phyloP scores from a whole-genome alignment of 2,329 filamentous ascomycete species.

The Pezicula neosporulosa region DNA sequence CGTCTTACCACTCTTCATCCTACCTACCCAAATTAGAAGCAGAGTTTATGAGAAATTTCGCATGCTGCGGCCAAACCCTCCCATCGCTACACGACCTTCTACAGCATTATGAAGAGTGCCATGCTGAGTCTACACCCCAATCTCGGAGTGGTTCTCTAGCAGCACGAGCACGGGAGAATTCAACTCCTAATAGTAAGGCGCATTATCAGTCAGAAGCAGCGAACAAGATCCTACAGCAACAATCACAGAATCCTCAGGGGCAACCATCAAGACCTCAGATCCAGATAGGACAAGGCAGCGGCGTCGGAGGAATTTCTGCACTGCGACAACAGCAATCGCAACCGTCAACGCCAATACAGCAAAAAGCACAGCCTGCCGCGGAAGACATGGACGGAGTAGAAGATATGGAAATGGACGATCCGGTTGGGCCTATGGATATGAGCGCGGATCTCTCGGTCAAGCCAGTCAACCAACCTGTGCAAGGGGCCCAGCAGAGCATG shows the following conservation, averaged over 20 bases:
- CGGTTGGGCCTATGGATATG: conserved; percentile 62
- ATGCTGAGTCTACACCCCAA: conserved; percentile 65
- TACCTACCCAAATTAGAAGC: conserved; percentile 96
- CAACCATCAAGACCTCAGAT: conserved; percentile 20
- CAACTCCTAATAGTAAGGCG: conserved; percentile 44
- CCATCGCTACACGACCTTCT: conserved; percentile 91
- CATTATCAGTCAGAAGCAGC: conserved; percentile 27
- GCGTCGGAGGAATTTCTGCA: conserved; percentile 28
- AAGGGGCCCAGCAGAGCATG: conserved; percentile 62
- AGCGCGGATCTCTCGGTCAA: conserved; percentile 43
- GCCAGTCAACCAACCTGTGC: conserved; percentile 55
- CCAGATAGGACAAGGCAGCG: conserved; percentile 24
- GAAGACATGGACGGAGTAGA: conserved; percentile 82
- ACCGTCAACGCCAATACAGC: conserved; percentile 25
- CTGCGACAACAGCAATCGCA: conserved; percentile 30
- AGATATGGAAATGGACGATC: conserved; percentile 96
- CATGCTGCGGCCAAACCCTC: conserved; percentile 86
- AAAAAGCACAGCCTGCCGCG: conserved; percentile 19
- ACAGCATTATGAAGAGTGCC: conserved; percentile 94
- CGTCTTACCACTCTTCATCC: conserved; percentile 93
- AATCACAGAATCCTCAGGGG: conserved; percentile 22
- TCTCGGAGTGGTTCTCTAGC: conserved; percentile 34
- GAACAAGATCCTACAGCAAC: conserved; percentile 43
- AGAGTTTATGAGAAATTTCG: conserved; percentile 96
- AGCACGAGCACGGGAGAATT: conserved; percentile 39